A percentile compares a stretch with the other conserved stretches of the same genome.
These are phyloP conservation scores for Arabidopsis arenosa DNA, from an alignment of 345 rosid species.

Conservation along the genomic window DNA sequence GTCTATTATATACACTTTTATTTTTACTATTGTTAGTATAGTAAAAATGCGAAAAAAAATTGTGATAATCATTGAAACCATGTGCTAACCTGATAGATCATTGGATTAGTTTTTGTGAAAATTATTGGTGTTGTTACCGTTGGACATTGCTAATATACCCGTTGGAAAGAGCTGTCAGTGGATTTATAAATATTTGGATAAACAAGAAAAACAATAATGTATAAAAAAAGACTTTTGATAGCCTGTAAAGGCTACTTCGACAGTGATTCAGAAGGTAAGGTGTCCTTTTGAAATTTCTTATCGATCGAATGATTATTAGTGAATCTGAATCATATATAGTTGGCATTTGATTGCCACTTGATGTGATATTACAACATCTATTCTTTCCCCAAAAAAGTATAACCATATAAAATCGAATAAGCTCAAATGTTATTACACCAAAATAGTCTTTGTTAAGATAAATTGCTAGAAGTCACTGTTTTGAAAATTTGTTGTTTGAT, in stretches of 20 bases:
- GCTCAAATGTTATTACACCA: slow-evolving; percentile 1
- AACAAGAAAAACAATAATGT: background rate
- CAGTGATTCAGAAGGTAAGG: slow-evolving; percentile 36
- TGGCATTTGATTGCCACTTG: slow-evolving; percentile 28
- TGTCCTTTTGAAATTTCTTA: slow-evolving; percentile 4
- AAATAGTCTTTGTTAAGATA: background rate
- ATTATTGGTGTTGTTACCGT: slow-evolving; percentile 39
- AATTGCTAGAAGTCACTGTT: background rate
- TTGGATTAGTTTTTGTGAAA: background rate
- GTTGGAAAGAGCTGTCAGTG: slow-evolving; percentile 48
- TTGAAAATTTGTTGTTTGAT: background rate
- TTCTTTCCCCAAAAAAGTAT: background rate
- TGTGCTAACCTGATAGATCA: slow-evolving; percentile 31
- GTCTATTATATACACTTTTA: background rate
- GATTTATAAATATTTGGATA: slow-evolving; percentile 25
- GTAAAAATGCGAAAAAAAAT: background rate
- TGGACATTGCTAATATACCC: slow-evolving; percentile 26
- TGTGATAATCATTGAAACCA: slow-evolving; percentile 32
- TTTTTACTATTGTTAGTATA: background rate
- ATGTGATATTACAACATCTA: slow-evolving; percentile 12
- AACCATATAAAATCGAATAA: background rate
- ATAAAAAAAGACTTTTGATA: slow-evolving; percentile 23
- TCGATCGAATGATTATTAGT: slow-evolving; percentile 11
- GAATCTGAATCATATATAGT: slow-evolving; percentile 16
- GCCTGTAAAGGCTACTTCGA: slow-evolving; percentile 38